These are phyloP conservation scores for Fusarium longipes DNA, from an alignment of 2,329 filamentous ascomycete genomes.

Conservation along the genomic window DNA sequence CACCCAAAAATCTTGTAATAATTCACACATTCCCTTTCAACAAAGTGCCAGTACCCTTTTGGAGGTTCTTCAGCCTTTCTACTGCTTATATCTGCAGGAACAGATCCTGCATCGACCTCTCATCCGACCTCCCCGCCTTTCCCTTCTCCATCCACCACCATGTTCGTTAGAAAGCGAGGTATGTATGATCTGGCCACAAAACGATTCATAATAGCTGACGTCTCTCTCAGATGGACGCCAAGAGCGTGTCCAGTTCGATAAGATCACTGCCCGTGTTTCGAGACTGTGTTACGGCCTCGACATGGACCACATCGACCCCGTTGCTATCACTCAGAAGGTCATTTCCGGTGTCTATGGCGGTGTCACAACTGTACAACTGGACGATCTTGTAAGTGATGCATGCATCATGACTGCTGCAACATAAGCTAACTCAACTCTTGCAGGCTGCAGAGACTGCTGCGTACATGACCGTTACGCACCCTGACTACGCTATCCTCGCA, in stretches of 20 bases:
- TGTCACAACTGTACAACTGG: conserved; percentile 94
- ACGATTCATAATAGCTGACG: conserved; percentile 45
- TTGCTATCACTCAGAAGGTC: conserved; percentile 98
- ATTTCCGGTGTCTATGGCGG: conserved; percentile 99
- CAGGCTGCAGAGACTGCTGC: conserved; percentile 98
- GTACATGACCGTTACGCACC: conserved; percentile 99
- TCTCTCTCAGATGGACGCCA: conserved; percentile 86
- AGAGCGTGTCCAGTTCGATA: conserved; percentile 99
- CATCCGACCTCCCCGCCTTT: conserved; percentile 36
- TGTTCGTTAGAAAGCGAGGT: conserved; percentile 74
- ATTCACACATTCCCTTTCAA: conserved; percentile 28
- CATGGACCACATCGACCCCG: conserved; percentile 92
- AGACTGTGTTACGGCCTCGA: conserved; percentile 98
- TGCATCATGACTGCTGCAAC: not conserved
- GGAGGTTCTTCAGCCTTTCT: conserved; percentile 41
- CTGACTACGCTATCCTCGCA: conserved; percentile 98
- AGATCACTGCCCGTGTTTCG: conserved; percentile 98
- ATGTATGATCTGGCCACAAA: conserved; percentile 49
- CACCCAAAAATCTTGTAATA: conserved; percentile 25
- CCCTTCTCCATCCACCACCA: conserved; percentile 52
- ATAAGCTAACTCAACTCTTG: conserved; percentile 16
- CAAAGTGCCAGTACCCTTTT: conserved; percentile 24
- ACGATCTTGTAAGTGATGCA: conserved; percentile 83
- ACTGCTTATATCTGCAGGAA: conserved; percentile 43
- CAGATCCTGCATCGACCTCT: conserved; percentile 40